phyloP scores from a whole-genome alignment of 768 basidiomycete species.

The Crucibulum laeve region DNA sequence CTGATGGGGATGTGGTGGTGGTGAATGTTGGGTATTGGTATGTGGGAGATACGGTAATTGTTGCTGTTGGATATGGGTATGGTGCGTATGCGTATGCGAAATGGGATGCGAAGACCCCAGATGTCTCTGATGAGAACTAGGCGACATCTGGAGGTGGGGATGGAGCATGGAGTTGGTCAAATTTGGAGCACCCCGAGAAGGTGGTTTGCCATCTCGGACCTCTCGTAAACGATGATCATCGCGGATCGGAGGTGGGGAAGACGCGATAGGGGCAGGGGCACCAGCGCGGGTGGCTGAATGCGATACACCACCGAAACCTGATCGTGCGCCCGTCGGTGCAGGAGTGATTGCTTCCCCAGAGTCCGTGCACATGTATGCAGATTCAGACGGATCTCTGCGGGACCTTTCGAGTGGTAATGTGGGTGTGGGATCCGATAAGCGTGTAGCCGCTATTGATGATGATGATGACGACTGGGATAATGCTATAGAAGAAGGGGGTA shows the following conservation, averaged over 20 bases:
- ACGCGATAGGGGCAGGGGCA: no score
- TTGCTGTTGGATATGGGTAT: background rate
- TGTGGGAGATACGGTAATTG: background rate
- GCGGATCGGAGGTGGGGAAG: no score
- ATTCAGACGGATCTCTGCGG: no score
- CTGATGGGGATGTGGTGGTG: background rate
- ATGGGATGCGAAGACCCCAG: conserved; percentile 2
- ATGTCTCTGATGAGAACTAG: conserved; percentile 6
- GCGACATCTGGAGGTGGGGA: conserved; percentile 1
- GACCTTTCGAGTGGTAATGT: conserved; percentile 3
- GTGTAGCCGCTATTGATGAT: background rate
- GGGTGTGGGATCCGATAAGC: conserved; percentile 1
- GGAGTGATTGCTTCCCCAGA: no score
- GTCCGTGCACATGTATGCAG: no score
- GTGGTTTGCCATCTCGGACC: no score
- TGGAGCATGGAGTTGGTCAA: no score
- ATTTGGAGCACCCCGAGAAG: no score
- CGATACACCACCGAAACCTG: no score
- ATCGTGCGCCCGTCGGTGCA: no score
- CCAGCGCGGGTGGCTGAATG: no score
- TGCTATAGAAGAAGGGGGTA: background rate
- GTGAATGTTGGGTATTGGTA: background rate
- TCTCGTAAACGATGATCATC: no score
- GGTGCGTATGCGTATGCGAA: conserved; percentile 1
- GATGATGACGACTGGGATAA: background rate